Conservation (phyloP, 331 rosid species). For the Erythrophleum ivorense region DNA sequence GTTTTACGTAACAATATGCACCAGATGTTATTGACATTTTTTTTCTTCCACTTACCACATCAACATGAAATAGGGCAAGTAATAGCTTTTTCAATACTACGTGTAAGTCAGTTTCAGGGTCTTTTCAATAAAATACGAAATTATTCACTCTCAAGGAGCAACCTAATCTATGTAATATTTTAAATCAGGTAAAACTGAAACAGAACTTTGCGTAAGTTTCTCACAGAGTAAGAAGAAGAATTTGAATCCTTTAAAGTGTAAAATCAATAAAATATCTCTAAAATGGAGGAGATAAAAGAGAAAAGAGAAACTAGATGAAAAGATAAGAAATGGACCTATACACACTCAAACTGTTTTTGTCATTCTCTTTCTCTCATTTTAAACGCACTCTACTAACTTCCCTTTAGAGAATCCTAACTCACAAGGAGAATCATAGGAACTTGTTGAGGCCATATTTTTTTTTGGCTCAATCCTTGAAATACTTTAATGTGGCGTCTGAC, state of each 20-base stretch:
- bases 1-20: not conserved
- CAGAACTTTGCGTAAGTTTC: conserved; percentile 19
- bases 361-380: not conserved
- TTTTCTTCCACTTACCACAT: too few relatives aligned
- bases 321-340: not conserved
- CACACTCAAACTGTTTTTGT: not conserved
- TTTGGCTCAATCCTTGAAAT: not conserved
- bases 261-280: not conserved
- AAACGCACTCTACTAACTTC: not conserved
- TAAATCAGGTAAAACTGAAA: conserved; percentile 4
- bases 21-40: not conserved
- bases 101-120: not conserved
- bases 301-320: not conserved
- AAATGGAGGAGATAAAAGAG: not conserved
- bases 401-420: not conserved
- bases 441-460: not conserved
- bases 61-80: not conserved
- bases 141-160: not conserved
- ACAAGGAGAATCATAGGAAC: conserved; percentile 18
- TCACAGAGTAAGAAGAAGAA: conserved; percentile 14
- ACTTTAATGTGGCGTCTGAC: not conserved
- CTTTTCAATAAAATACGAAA: conserved; percentile 8
- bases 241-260: not conserved
- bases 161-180: not conserved
- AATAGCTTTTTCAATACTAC: not conserved